These are phyloP conservation scores for Penicillium maclennaniae DNA, from an alignment of 495 filamentous ascomycete species.

Conservation along the genomic window DNA sequence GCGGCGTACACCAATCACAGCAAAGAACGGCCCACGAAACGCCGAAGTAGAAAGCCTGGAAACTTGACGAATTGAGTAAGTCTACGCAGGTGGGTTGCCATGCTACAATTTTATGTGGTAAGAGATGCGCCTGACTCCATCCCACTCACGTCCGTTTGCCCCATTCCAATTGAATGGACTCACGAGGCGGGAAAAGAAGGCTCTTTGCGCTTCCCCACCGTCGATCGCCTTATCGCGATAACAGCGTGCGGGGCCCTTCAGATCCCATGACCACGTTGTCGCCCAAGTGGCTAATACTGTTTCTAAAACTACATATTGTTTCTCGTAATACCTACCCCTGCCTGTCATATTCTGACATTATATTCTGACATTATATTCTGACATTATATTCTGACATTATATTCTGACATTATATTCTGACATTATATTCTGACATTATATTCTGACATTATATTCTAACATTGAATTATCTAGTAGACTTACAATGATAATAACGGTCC, in stretches of 20 bases:
- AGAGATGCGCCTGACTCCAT: constrained; percentile 1
- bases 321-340: too few relatives aligned
- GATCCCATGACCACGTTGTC: background rate
- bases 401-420: too few relatives aligned
- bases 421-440: too few relatives aligned
- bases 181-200: background rate
- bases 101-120: constrained; percentile 15
- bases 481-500: too few relatives aligned
- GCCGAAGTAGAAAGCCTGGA: constrained; percentile 13
- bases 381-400: too few relatives aligned
- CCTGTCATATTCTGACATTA: too few relatives aligned
- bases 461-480: too few relatives aligned
- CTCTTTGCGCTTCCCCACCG: background rate
- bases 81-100: constrained; percentile 17
- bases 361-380: too few relatives aligned
- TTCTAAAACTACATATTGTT: too few relatives aligned
- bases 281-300: too few relatives aligned
- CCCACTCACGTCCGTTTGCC: background rate
- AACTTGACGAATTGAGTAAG: constrained; percentile 25
- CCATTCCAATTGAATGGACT: background rate
- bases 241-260: background rate
- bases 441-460: too few relatives aligned
- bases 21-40: constrained; percentile 2
- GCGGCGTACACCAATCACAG: constrained; percentile 21
- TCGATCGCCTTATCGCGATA: constrained; percentile 3